Conservation (phyloP, 306 rosid genomes). For the Pyrus communis region DNA sequence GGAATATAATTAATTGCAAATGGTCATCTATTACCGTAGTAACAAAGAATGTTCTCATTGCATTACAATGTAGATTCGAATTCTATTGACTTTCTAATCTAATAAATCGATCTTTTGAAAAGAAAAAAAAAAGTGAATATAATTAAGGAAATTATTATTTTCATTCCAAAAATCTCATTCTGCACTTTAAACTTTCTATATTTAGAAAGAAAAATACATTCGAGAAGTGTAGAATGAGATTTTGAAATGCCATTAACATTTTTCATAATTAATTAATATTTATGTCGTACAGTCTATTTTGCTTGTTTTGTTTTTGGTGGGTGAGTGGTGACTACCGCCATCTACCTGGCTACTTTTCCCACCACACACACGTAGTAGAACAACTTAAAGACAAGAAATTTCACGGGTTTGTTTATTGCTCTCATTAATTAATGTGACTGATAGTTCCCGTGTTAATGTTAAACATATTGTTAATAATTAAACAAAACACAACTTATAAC, state of each 20-base stretch:
- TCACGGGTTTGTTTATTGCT: not conserved
- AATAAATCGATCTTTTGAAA: no score
- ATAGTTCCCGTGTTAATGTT: not conserved
- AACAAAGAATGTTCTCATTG: fast-evolving
- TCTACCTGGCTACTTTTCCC: not conserved
- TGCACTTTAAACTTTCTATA: no score
- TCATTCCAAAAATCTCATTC: no score
- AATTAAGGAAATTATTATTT: not conserved
- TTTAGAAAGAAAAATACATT: no score
- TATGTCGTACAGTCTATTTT: not conserved
- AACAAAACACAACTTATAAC: no score
- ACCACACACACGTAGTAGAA: not conserved
- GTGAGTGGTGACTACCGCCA: not conserved
- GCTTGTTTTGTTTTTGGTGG: not conserved
- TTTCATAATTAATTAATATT: not conserved
- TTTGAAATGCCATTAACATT: no score
- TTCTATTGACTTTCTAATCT: fast-evolving
- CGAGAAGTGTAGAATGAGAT: no score
- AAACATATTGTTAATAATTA: no score
- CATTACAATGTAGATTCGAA: no score
- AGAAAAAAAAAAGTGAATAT: not conserved
- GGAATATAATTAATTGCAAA: no score
- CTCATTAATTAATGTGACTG: not conserved
- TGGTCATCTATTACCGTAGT: fast-evolving
- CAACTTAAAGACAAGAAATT: not conserved